phyloP scores from a whole-genome alignment of 495 filamentous ascomycete genomes.

The Aspergillus cavernicola region DNA sequence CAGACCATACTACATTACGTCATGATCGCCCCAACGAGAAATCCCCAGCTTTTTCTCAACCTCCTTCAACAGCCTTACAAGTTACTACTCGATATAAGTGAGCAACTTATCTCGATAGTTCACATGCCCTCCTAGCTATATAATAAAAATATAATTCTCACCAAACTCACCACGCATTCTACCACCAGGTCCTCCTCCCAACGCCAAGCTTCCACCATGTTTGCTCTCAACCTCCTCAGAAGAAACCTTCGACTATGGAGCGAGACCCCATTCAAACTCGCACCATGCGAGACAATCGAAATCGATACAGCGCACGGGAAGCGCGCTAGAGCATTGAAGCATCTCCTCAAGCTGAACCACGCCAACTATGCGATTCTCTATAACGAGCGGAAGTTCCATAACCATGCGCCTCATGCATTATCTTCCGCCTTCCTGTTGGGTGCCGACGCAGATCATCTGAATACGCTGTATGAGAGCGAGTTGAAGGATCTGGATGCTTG shows the following conservation, averaged over 20 bases:
- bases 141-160: background rate
- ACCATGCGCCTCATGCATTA: slow-evolving; percentile 82
- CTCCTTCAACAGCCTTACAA: background rate
- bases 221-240: slow-evolving; percentile 22
- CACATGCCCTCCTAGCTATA: background rate
- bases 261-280: slow-evolving; percentile 53
- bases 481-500: slow-evolving; percentile 71
- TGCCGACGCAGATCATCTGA: slow-evolving; percentile 65
- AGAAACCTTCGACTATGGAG: slow-evolving; percentile 17
- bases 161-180: too few species aligned
- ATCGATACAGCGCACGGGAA: slow-evolving; percentile 78
- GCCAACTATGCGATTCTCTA: slow-evolving; percentile 82
- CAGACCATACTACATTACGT: slow-evolving; percentile 2
- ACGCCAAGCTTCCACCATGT: slow-evolving; percentile 22
- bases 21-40: slow-evolving; percentile 1
- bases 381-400: slow-evolving; percentile 73
- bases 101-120: background rate
- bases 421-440: slow-evolving; percentile 82
- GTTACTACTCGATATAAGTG: background rate
- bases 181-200: too few species aligned
- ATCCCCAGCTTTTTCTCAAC: slow-evolving; percentile 7
- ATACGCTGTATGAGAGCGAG: slow-evolving; percentile 75
- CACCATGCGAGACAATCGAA: slow-evolving; percentile 67
- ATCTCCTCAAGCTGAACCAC: slow-evolving; percentile 87
- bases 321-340: slow-evolving; percentile 77